phyloP scores from a whole-genome alignment of 305 asterid species.

The Ilex paraguariensis region DNA sequence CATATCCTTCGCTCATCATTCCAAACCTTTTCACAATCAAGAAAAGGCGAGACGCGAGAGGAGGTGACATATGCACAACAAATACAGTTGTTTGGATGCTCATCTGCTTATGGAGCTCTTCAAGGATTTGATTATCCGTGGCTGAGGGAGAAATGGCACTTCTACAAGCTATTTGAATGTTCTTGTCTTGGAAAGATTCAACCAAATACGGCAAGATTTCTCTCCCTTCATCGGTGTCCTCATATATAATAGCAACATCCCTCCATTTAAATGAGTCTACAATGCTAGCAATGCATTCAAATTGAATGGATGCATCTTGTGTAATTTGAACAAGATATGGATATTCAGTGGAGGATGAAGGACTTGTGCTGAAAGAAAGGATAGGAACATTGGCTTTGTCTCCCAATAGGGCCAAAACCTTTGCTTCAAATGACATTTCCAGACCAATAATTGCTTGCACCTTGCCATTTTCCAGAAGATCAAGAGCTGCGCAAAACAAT shows the following conservation, averaged over 20 bases:
- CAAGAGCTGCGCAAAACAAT: slow-evolving; percentile 22
- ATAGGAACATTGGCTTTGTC: slow-evolving; percentile 29
- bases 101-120: slow-evolving; percentile 20
- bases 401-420: slow-evolving; percentile 22
- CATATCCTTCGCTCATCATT: slow-evolving; percentile 35
- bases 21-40: slow-evolving; percentile 26
- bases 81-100: slow-evolving; percentile 10
- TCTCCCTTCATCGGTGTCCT: slow-evolving; percentile 29
- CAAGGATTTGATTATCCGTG: slow-evolving; percentile 26
- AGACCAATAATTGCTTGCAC: slow-evolving; percentile 36
- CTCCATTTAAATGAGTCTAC: slow-evolving; percentile 29
- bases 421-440: slow-evolving; percentile 15
- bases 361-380: slow-evolving; percentile 26
- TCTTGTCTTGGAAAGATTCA: slow-evolving; percentile 21
- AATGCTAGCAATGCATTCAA: slow-evolving; percentile 28
- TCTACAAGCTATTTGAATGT: slow-evolving; percentile 13
- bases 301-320: slow-evolving; percentile 27
- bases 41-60: slow-evolving; percentile 30
- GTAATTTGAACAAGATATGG: slow-evolving; percentile 32
- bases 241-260: slow-evolving; percentile 22
- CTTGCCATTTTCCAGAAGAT: slow-evolving; percentile 32
- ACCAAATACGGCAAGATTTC: slow-evolving; percentile 18
- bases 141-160: slow-evolving; percentile 22
- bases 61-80: slow-evolving; percentile 34
- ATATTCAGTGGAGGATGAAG: slow-evolving; percentile 10